Percentiles rank a stretch among this genome's conserved stretches.
Evolutionary conservation across 768 basidiomycete genomes (phyloP).

Genomic region (Tylopilus vinaceipallidus): DNA sequence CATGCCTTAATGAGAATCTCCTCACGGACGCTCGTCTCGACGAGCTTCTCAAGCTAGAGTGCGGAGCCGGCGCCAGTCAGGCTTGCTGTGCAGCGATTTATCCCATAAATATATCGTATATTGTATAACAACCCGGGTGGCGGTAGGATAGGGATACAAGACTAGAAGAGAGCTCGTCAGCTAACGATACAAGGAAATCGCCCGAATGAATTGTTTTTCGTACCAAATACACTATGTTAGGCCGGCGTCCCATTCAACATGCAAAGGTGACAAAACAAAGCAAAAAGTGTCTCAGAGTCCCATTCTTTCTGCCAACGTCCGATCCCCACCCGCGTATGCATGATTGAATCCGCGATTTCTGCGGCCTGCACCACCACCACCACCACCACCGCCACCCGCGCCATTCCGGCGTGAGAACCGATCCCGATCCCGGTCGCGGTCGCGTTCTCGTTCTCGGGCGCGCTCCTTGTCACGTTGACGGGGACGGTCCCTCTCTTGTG

Average conservation of each 20-base stretch:
- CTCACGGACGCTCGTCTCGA: neutral
- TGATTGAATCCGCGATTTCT: constrained; percentile 39
- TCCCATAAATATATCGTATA: constrained; percentile 31
- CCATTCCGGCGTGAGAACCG: constrained; percentile 44
- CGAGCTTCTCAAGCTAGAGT: neutral
- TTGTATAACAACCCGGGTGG: constrained; percentile 16
- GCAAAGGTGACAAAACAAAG: constrained; percentile 12
- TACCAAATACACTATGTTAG: constrained; percentile 39
- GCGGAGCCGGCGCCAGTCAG: neutral
- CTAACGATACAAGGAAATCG: constrained; percentile 25
- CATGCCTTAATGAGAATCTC: constrained; percentile 1
- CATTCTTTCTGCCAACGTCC: constrained; percentile 85
- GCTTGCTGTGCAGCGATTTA: neutral
- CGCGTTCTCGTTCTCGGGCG: constrained; percentile 34
- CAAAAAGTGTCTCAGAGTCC: constrained; percentile 52
- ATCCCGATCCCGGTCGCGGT: constrained; percentile 37
- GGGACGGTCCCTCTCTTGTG: constrained; percentile 41
- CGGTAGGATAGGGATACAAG: constrained; percentile 35
- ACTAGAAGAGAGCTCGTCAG: constrained; percentile 29
- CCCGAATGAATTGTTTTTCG: constrained; percentile 14
- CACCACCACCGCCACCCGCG: constrained; percentile 38
- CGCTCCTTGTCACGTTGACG: constrained; percentile 38
- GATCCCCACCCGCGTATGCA: constrained; percentile 46
- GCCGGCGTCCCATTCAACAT: constrained; percentile 22
- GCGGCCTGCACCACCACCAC: constrained; percentile 37